Percentiles rank a stretch among this genome's conserved stretches.
Conservation (phyloP, 768 basidiomycete genomes). For the Kondoa malvinella region DNA sequence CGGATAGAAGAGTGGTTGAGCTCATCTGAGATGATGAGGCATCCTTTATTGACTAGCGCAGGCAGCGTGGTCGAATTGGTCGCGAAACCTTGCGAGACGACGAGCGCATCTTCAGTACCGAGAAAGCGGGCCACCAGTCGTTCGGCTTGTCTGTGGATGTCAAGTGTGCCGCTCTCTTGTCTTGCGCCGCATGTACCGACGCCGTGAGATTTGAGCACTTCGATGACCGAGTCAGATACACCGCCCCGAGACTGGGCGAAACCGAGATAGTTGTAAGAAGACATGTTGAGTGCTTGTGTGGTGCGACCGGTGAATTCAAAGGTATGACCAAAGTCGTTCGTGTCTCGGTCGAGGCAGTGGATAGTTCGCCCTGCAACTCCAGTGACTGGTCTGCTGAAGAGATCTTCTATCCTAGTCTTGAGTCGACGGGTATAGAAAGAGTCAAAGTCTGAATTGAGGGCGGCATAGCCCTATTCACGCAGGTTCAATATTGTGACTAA, state of each 20-base stretch:
- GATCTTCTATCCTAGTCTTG: conserved; percentile 85
- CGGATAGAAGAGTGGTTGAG: conserved; percentile 90
- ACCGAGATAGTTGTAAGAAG: conserved; percentile 97
- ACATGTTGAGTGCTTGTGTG: conserved; percentile 85
- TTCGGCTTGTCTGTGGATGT: conserved; percentile 65
- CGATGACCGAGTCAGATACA: conserved; percentile 86
- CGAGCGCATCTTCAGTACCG: conserved; percentile 73
- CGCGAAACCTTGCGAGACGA: conserved; percentile 91
- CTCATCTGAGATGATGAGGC: conserved; percentile 90
- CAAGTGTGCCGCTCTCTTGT: conserved; percentile 67
- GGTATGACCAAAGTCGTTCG: conserved; percentile 61
- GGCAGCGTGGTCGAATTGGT: conserved; percentile 89
- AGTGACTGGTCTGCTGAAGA: conserved; percentile 79
- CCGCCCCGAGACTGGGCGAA: conserved; percentile 86
- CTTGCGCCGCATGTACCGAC: conserved; percentile 58
- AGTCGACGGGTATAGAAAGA: conserved; percentile 96
- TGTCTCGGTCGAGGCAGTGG: conserved; percentile 62
- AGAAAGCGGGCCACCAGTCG: conserved; percentile 75
- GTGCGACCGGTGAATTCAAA: conserved; percentile 52
- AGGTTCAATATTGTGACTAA: conserved; percentile 11
- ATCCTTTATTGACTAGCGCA: conserved; percentile 74
- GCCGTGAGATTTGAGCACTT: conserved; percentile 62
- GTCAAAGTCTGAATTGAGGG: conserved; percentile 93
- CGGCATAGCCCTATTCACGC: conserved; percentile 64
- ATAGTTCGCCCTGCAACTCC: conserved; percentile 92